A percentile compares a stretch with the other conserved stretches of the same genome.
These are phyloP conservation scores for Phyllosticta capitalensis DNA, from an alignment of 2,329 filamentous ascomycete species.

Conservation along the genomic window DNA sequence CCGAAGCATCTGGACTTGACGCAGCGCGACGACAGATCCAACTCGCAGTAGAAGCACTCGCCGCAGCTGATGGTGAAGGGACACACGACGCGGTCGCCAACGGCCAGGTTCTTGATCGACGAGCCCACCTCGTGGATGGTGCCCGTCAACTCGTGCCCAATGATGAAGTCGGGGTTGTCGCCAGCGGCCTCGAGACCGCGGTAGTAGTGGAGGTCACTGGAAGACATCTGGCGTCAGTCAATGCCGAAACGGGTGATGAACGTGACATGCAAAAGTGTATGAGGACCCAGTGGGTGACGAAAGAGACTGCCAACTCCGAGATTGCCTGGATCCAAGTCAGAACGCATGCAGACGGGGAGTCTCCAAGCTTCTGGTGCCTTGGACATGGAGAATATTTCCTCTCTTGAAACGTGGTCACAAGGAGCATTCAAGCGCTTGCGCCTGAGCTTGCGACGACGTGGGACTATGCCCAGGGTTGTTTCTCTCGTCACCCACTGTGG, in stretches of 20 bases:
- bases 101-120: slow-evolving; percentile 56
- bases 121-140: slow-evolving; percentile 58
- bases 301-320: too few relatives aligned
- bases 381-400: too few relatives aligned
- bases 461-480: too few relatives aligned
- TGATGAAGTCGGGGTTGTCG: slow-evolving; percentile 41
- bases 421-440: background rate
- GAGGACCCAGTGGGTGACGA: background rate
- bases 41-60: slow-evolving; percentile 76
- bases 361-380: too few relatives aligned
- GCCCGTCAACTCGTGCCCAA: slow-evolving; percentile 84
- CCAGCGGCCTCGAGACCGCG: slow-evolving; percentile 66
- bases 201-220: slow-evolving; percentile 67
- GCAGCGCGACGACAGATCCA: slow-evolving; percentile 69
- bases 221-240: background rate
- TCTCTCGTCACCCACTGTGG: too few relatives aligned
- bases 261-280: background rate
- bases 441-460: too few relatives aligned
- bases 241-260: background rate
- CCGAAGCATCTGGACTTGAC: slow-evolving; percentile 63
- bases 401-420: too few relatives aligned
- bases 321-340: too few relatives aligned
- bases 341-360: too few relatives aligned
- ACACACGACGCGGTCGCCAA: slow-evolving; percentile 70
- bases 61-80: slow-evolving; percentile 58